Percentiles rank a stretch among this genome's conserved stretches.
Evolutionary conservation across 306 rosid species (phyloP).

Genomic region (Arachis hypogaea): DNA sequence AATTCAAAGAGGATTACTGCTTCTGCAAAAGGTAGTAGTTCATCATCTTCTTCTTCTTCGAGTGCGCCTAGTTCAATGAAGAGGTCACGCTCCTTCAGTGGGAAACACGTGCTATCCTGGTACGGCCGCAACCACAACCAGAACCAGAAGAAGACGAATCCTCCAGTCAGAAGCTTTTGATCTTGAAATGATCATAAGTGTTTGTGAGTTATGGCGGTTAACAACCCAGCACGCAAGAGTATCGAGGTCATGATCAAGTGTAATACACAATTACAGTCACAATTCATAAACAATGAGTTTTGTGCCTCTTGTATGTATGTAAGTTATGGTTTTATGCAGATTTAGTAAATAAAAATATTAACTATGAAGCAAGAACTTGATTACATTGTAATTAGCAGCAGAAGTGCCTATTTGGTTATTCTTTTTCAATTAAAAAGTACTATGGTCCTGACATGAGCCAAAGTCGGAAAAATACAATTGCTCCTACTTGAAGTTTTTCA

Average conservation of each 20-base stretch:
- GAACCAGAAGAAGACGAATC: conserved; percentile 46
- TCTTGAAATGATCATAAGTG: not conserved
- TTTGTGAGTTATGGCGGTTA: conserved; percentile 36
- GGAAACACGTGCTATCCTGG: conserved; percentile 49
- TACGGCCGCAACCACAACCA: conserved; percentile 42
- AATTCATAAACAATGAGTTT: too few species aligned
- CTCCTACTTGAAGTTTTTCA: conserved; percentile 42
- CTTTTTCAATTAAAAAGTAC: conserved; percentile 46
- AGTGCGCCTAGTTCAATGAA: conserved; percentile 53
- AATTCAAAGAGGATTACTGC: conserved; percentile 33
- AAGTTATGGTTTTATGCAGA: not conserved
- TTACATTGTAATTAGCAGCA: conserved; percentile 4
- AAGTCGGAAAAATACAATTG: conserved; percentile 31
- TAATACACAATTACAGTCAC: not conserved
- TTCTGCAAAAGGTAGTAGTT: conserved; percentile 43
- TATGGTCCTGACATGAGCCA: conserved; percentile 11
- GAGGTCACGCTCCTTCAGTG: conserved; percentile 71
- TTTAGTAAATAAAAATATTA: not conserved
- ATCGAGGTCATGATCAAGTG: conserved; percentile 27
- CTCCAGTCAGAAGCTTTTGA: conserved; percentile 65
- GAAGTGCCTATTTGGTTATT: conserved; percentile 41
- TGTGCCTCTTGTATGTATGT: too few species aligned
- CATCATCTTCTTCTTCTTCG: conserved; percentile 45
- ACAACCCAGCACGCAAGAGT: conserved; percentile 44
- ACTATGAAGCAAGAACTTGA: not conserved